These are phyloP conservation scores for Diaporthe amygdali DNA, from an alignment of 2,329 filamentous ascomycete species.

Conservation along the genomic window DNA sequence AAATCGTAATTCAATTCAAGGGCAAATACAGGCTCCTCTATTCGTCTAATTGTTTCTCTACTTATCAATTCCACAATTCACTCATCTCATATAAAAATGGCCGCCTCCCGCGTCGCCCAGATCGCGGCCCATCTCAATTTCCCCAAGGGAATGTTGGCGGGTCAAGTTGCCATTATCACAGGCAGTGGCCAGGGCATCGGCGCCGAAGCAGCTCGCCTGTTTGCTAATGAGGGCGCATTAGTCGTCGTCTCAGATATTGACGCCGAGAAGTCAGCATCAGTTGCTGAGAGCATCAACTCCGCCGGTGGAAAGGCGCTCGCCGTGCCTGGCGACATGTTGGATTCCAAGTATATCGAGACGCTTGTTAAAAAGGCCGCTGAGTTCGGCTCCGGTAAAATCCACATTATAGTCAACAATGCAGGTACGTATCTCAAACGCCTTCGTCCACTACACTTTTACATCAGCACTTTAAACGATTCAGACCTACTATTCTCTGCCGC, in stretches of 20 bases:
- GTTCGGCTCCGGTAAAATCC: constrained; percentile 86
- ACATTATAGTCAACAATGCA: constrained; percentile 91
- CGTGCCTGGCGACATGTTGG: constrained; percentile 78
- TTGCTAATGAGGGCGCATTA: constrained; percentile 87
- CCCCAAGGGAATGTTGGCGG: constrained; percentile 77
- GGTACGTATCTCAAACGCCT: constrained; percentile 36
- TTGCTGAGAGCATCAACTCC: constrained; percentile 73
- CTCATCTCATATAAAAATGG: constrained; percentile 38
- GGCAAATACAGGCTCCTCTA: not conserved
- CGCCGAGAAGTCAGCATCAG: constrained; percentile 69
- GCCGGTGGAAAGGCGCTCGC: constrained; percentile 72
- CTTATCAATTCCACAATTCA: not conserved
- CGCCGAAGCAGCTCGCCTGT: constrained; percentile 80
- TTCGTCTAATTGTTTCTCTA: not conserved
- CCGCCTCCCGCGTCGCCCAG: constrained; percentile 68
- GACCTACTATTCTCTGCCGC: no score
- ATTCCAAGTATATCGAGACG: constrained; percentile 70
- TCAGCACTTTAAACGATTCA: no score
- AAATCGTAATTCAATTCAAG: no score
- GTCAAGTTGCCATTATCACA: constrained; percentile 87
- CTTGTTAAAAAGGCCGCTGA: constrained; percentile 78
- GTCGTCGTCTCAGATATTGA: constrained; percentile 88
- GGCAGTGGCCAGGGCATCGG: constrained; percentile 88
- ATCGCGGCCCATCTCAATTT: constrained; percentile 82
- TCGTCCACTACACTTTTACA: not conserved